A percentile compares a stretch with the other conserved stretches of the same genome.
Evolutionary conservation across 1,139 yeast species (phyloP).

Genomic region (Candida pseudoviswanathii): DNA sequence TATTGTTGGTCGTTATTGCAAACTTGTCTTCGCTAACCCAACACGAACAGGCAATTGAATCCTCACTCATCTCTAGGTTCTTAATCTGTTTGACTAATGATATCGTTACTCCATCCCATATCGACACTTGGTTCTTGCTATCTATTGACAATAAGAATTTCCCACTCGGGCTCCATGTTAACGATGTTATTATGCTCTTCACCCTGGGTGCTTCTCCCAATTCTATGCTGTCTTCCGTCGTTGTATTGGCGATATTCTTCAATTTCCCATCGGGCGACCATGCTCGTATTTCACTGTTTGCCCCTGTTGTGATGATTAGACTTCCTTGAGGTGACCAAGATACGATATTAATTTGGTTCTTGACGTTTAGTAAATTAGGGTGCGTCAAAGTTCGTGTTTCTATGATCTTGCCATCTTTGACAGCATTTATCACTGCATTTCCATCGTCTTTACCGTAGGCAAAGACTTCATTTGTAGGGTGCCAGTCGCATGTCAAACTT

Average conservation of each 20-base stretch:
- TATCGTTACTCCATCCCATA: constrained; percentile 44
- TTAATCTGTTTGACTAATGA: constrained; percentile 32
- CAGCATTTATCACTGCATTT: constrained; percentile 37
- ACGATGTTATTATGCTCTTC: constrained; percentile 21
- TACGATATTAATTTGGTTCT: constrained; percentile 43
- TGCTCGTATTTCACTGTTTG: constrained; percentile 64
- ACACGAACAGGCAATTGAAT: constrained; percentile 43
- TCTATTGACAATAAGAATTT: constrained; percentile 39
- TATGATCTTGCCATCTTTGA: constrained; percentile 30
- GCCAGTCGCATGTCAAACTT: constrained; percentile 42
- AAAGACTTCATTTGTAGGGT: constrained; percentile 38
- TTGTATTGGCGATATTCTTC: constrained; percentile 49
- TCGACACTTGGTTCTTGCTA: constrained; percentile 30
- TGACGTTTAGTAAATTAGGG: constrained; percentile 25
- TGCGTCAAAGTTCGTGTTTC: constrained; percentile 40
- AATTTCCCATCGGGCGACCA: constrained; percentile 72
- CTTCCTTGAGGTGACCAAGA: constrained; percentile 70
- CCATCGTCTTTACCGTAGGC: constrained; percentile 42
- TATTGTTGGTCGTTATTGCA: constrained; percentile 64
- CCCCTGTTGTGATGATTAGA: constrained; percentile 56
- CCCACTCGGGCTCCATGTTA: constrained; percentile 42
- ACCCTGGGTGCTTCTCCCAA: constrained; percentile 11
- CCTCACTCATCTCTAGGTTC: constrained; percentile 6
- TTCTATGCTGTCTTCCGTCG: constrained; percentile 15
- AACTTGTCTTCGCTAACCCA: constrained; percentile 77